These are phyloP conservation scores for Penicillium psychrosexuale DNA, from an alignment of 2,329 filamentous ascomycete species.

Conservation along the genomic window DNA sequence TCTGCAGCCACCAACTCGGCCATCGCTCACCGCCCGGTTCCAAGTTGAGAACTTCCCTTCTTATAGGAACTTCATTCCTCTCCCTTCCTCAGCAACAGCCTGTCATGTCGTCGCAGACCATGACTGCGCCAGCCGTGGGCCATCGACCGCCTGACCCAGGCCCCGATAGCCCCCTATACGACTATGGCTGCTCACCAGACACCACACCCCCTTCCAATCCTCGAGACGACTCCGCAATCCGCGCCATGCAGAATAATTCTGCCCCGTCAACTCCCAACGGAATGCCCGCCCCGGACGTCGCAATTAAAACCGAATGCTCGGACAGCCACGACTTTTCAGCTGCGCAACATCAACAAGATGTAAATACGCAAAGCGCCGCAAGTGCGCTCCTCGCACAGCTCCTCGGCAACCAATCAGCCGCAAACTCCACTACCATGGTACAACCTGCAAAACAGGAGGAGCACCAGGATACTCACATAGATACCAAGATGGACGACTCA, in stretches of 20 bases:
- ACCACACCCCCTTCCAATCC: conserved; percentile 28
- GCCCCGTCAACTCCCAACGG: conserved; percentile 31
- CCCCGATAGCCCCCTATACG: conserved; percentile 40
- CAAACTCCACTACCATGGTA: conserved; percentile 20
- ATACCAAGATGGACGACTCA: conserved; percentile 15
- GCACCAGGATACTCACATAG: conserved; percentile 13
- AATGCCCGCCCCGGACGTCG: conserved; percentile 29
- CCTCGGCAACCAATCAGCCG: conserved; percentile 34
- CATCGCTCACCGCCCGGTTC: conserved; percentile 25
- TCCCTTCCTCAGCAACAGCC: conserved; percentile 25
- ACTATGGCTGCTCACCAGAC: conserved; percentile 35
- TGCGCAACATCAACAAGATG: conserved; percentile 30
- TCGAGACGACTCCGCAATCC: conserved; percentile 39
- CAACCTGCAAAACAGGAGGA: conserved; percentile 13
- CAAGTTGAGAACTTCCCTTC: conserved; percentile 28
- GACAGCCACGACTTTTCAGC: conserved; percentile 22
- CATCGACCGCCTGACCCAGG: conserved; percentile 45
- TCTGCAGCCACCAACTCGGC: conserved; percentile 25
- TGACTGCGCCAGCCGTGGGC: conserved; percentile 48
- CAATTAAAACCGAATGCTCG: conserved; percentile 33
- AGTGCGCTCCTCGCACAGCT: conserved; percentile 43
- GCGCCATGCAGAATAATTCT: conserved; percentile 40
- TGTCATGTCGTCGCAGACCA: conserved; percentile 49
- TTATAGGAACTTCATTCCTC: conserved; percentile 21
- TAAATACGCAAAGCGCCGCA: conserved; percentile 41